Evolutionary conservation across 306 rosid genomes (phyloP).

Genomic region (Trifolium pratense): DNA sequence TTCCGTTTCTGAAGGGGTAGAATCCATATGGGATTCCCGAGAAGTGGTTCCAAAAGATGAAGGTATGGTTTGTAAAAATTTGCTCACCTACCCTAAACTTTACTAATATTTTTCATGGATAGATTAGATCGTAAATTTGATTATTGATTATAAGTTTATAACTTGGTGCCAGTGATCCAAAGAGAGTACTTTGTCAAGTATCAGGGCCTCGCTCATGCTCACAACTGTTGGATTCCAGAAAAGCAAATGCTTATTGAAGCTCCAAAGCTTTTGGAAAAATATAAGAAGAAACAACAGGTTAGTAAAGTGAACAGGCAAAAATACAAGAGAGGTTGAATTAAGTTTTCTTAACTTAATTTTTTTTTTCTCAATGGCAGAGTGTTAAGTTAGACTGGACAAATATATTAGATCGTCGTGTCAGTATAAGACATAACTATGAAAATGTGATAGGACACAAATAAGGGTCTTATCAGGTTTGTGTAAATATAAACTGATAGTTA

Average conservation of each 20-base stretch:
- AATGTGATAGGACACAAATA: background rate
- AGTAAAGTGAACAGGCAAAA: background rate
- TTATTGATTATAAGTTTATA: constrained; percentile 24
- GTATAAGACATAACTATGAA: background rate
- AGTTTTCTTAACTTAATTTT: background rate
- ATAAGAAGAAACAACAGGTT: constrained; percentile 45
- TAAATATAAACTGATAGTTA: too few relatives aligned
- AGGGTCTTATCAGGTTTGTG: background rate
- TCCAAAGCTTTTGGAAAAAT: constrained; percentile 48
- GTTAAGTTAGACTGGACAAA: background rate
- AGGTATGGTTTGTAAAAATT: constrained; percentile 34
- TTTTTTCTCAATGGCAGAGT: background rate
- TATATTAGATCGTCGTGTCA: too few relatives aligned
- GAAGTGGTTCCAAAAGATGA: constrained; percentile 35
- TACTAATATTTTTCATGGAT: constrained; percentile 22
- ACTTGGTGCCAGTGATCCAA: constrained; percentile 42
- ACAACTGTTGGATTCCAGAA: constrained; percentile 55
- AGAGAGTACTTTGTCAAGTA: constrained; percentile 52
- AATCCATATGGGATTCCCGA: constrained; percentile 44
- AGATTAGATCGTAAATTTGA: constrained; percentile 6
- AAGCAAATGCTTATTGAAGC: constrained; percentile 39
- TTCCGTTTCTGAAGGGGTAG: constrained; percentile 49
- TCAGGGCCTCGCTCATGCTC: constrained; percentile 52
- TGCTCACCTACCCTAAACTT: background rate
- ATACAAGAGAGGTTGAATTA: background rate